phyloP scores from a whole-genome alignment of 306 rosid genomes.

The Arachis hypogaea region DNA sequence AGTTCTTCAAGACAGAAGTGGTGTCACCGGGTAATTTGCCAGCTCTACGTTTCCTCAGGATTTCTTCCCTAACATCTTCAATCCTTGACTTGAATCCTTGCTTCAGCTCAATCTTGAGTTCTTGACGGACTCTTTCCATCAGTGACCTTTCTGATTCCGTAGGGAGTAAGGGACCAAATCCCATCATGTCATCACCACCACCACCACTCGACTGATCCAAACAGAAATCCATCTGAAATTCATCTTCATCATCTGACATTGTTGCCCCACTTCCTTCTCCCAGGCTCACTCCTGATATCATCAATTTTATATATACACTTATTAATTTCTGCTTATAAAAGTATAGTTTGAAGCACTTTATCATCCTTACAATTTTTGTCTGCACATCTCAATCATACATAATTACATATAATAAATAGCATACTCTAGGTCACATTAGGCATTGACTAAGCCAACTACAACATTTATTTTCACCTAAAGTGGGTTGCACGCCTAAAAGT shows the following conservation, averaged over 20 bases:
- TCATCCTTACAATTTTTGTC: too few species aligned
- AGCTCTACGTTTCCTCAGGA: slow-evolving; percentile 93
- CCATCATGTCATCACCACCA: slow-evolving; percentile 91
- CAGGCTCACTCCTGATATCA: slow-evolving; percentile 70
- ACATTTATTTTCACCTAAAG: slow-evolving; percentile 9
- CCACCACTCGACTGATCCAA: slow-evolving; percentile 65
- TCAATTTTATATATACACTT: too few species aligned
- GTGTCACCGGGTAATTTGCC: slow-evolving; percentile 98
- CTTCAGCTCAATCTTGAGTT: slow-evolving; percentile 92
- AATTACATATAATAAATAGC: neutral
- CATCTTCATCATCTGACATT: slow-evolving; percentile 98
- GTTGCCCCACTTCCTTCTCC: slow-evolving; percentile 96
- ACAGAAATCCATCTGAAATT: slow-evolving; percentile 73
- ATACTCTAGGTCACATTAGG: slow-evolving; percentile 7
- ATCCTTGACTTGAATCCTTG: slow-evolving; percentile 99
- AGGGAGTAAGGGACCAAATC: slow-evolving; percentile 90
- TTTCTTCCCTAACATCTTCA: slow-evolving; percentile 98
- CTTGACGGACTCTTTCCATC: slow-evolving; percentile 98
- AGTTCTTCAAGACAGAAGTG: slow-evolving; percentile 85
- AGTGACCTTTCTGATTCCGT: slow-evolving; percentile 95
- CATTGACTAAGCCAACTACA: slow-evolving; percentile 21
- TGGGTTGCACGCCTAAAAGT: slow-evolving; percentile 21
- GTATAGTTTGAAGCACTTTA: too few species aligned
- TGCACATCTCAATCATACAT: slow-evolving; percentile 38
- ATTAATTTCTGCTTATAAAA: too few species aligned